A percentile compares a stretch with the other conserved stretches of the same genome.
phyloP scores from a whole-genome alignment of 306 rosid genomes.

The Vigna reflexopilosa region DNA sequence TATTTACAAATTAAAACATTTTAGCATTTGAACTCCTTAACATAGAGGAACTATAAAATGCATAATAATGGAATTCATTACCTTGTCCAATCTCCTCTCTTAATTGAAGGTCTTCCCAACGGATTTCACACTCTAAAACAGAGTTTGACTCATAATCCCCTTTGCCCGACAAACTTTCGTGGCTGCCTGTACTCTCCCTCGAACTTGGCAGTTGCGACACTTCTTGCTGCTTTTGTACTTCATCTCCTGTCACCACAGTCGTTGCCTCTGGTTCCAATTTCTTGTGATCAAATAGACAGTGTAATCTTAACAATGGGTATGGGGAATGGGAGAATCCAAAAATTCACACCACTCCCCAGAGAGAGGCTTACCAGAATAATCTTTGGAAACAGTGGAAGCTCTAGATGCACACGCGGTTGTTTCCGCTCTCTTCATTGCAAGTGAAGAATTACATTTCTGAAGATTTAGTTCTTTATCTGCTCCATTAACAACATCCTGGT shows the following conservation, averaged over 20 bases:
- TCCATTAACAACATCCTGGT: conserved; percentile 36
- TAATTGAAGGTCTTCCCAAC: conserved; percentile 68
- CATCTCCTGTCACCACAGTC: conserved; percentile 50
- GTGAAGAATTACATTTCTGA: conserved; percentile 27
- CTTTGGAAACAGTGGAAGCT: conserved; percentile 37
- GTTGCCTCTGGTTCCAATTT: conserved; percentile 50
- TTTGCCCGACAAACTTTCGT: conserved; percentile 59
- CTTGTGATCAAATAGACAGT: conserved; percentile 32
- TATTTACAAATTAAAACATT: conserved; percentile 10
- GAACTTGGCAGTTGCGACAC: conserved; percentile 44
- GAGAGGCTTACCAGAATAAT: conserved; percentile 43
- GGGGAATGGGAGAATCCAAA: conserved; percentile 42
- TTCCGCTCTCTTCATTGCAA: conserved; percentile 33
- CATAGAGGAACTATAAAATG: conserved; percentile 30
- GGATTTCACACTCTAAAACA: conserved; percentile 58
- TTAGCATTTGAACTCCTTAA: conserved; percentile 37
- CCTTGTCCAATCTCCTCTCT: conserved; percentile 82
- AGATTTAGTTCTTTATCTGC: conserved; percentile 42
- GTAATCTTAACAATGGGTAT: conserved; percentile 41
- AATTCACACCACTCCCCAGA: conserved; percentile 50
- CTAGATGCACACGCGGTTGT: conserved; percentile 34
- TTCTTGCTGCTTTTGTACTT: conserved; percentile 54
- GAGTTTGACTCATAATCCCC: conserved; percentile 58
- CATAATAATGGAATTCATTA: conserved; percentile 40
- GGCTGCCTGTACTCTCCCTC: conserved; percentile 44